phyloP scores from a whole-genome alignment of 2,329 filamentous ascomycete species.

The Dothistroma pini region DNA sequence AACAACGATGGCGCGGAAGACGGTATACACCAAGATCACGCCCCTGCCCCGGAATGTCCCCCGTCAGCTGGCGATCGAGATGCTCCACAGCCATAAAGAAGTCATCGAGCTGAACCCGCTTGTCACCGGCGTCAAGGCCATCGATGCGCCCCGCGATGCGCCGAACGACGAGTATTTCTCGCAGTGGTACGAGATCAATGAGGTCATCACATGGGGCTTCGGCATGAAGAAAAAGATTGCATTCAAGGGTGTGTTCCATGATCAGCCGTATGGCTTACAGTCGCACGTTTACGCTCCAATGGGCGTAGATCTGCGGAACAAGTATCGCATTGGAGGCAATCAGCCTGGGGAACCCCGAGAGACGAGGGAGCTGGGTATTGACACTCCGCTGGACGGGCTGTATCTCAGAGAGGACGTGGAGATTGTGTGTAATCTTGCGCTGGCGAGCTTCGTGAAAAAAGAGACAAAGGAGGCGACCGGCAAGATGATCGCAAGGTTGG shows the following conservation, averaged over 20 bases:
- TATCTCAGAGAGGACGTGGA: constrained; percentile 69
- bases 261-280: constrained; percentile 68
- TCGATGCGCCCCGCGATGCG: constrained; percentile 62
- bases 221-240: constrained; percentile 63
- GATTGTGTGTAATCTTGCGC: constrained; percentile 63
- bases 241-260: constrained; percentile 69
- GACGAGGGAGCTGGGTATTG: constrained; percentile 60
- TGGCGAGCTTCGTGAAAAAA: constrained; percentile 60
- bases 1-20: constrained; percentile 51
- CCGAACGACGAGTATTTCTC: constrained; percentile 68
- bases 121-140: constrained; percentile 60
- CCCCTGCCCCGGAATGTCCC: constrained; percentile 67
- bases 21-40: constrained; percentile 64
- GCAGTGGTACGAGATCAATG: constrained; percentile 69
- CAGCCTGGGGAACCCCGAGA: constrained; percentile 64
- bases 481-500: constrained; percentile 64
- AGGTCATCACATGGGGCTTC: constrained; percentile 65
- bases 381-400: constrained; percentile 60
- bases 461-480: constrained; percentile 64
- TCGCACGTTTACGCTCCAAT: constrained; percentile 68
- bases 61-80: constrained; percentile 67
- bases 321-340: constrained; percentile 65
- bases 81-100: constrained; percentile 66
- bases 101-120: constrained; percentile 69
- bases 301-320: constrained; percentile 63